Evolutionary conservation across 1,139 yeast genomes (phyloP).

Genomic region (Hyphopichia khmerensis): DNA sequence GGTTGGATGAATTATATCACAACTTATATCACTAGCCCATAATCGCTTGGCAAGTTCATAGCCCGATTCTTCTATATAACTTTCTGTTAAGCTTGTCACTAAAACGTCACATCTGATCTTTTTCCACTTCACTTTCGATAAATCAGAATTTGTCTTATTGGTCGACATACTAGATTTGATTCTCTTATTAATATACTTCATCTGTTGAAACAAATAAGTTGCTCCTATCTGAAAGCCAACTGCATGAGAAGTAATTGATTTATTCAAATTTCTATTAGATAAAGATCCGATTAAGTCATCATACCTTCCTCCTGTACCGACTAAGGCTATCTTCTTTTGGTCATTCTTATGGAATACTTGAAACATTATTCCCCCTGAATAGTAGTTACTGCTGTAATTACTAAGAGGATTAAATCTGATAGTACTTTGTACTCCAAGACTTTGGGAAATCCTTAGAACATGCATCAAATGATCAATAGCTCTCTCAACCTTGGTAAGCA

Average conservation of each 20-base stretch:
- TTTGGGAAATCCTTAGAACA: constrained; percentile 53
- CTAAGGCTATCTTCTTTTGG: constrained; percentile 38
- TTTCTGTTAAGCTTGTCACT: constrained; percentile 63
- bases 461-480: constrained; percentile 59
- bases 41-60: constrained; percentile 58
- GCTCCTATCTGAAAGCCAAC: constrained; percentile 77
- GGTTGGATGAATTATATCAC: constrained; percentile 58
- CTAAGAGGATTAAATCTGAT: constrained; percentile 66
- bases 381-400: constrained; percentile 78
- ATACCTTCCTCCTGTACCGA: constrained; percentile 93
- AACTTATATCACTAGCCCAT: constrained; percentile 71
- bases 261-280: constrained; percentile 39
- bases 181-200: constrained; percentile 31
- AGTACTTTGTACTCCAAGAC: constrained; percentile 47
- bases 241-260: constrained; percentile 46
- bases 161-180: constrained; percentile 25
- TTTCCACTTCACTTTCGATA: constrained; percentile 21
- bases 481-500: constrained; percentile 57
- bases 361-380: constrained; percentile 81
- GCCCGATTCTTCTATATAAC: constrained; percentile 55
- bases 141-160: constrained; percentile 41
- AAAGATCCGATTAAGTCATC: constrained; percentile 68
- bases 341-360: constrained; percentile 69
- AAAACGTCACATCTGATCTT: constrained; percentile 73
- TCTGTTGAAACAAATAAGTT: constrained; percentile 41